phyloP scores from a whole-genome alignment of 306 rosid genomes.

The Fagus crenata region DNA sequence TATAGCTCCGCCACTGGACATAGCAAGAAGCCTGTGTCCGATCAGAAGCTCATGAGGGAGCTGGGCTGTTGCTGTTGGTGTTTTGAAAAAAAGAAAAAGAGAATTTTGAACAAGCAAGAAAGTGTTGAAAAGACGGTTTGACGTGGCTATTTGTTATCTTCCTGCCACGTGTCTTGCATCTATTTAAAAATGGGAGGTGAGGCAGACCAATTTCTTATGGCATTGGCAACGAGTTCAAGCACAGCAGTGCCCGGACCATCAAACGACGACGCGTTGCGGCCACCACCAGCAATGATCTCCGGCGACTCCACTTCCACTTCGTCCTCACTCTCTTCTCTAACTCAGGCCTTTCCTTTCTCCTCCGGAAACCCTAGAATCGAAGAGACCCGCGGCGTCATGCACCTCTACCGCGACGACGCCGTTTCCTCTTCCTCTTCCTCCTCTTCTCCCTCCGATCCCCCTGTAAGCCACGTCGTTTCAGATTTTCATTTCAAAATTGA shows the following conservation, averaged over 20 bases:
- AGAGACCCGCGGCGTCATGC: slow-evolving; percentile 88
- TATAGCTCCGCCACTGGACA: no score
- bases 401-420: slow-evolving; percentile 62
- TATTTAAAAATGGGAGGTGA: no score
- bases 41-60: no score
- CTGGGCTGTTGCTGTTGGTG: no score
- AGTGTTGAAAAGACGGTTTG: no score
- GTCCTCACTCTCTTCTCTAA: slow-evolving; percentile 47
- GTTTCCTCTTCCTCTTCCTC: slow-evolving; percentile 24
- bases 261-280: slow-evolving; percentile 41
- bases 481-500: no score
- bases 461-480: slow-evolving; percentile 38
- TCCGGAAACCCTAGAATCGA: slow-evolving; percentile 99
- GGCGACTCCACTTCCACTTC: slow-evolving; percentile 46
- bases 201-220: no score
- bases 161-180: no score
- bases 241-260: slow-evolving; percentile 34
- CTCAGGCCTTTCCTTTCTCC: slow-evolving; percentile 76
- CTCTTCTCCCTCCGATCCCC: slow-evolving; percentile 46
- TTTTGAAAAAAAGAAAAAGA: no score
- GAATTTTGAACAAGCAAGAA: no score
- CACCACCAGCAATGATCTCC: slow-evolving; percentile 26
- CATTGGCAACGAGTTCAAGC: slow-evolving; percentile 47
- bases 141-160: no score
- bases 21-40: no score